Conservation (phyloP, 495 filamentous ascomycete genomes). For the Margaritispora aquatica region DNA sequence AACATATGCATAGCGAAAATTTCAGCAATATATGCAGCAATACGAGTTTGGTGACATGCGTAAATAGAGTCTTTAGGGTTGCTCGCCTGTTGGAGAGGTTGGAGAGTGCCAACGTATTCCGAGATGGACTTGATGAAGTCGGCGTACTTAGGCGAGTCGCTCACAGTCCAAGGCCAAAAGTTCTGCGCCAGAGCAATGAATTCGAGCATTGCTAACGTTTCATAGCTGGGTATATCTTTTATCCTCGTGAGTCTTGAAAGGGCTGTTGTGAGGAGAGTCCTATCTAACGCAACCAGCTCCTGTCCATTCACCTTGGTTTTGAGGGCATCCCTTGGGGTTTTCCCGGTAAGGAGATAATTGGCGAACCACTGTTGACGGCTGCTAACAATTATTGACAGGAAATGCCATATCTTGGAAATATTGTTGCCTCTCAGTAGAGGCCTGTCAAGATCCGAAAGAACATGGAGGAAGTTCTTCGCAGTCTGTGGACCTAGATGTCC, state of each 20-base stretch:
- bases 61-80: conserved; percentile 36
- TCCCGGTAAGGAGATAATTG: conserved; percentile 84
- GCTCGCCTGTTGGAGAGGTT: conserved; percentile 37
- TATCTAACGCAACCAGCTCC: conserved; percentile 25
- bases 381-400: conserved; percentile 81
- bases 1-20: conserved; percentile 90
- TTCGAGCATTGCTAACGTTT: conserved; percentile 68
- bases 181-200: conserved; percentile 84
- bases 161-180: conserved; percentile 87
- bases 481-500: conserved; percentile 79
- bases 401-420: conserved; percentile 67
- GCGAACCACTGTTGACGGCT: conserved; percentile 94
- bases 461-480: conserved; percentile 73
- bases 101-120: conserved; percentile 58
- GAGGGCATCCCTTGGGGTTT: conserved; percentile 67
- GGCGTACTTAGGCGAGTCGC: conserved; percentile 64
- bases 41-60: conserved; percentile 56
- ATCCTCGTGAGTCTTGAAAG: conserved; percentile 68
- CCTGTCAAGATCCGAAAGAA: conserved; percentile 71
- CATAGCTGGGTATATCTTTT: conserved; percentile 50
- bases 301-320: conserved; percentile 40
- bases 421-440: conserved; percentile 58
- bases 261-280: conserved; percentile 68
- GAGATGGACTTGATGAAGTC: conserved; percentile 64
- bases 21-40: conserved; percentile 77